Percentiles rank a stretch among this genome's conserved stretches.
phyloP scores from a whole-genome alignment of 305 asterid species.

The Andrographis paniculata region DNA sequence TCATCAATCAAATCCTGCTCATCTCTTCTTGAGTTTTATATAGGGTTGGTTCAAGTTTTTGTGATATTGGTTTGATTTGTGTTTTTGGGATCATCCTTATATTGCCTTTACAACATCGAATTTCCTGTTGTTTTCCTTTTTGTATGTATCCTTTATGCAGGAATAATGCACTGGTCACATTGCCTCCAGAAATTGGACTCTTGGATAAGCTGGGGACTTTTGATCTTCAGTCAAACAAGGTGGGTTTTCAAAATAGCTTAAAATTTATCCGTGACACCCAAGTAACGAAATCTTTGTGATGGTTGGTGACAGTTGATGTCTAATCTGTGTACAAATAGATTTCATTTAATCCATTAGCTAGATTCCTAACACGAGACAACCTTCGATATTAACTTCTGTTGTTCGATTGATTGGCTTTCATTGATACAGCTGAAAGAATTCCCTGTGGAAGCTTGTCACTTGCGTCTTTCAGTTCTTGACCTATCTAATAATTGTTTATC shows the following conservation, averaged over 20 bases:
- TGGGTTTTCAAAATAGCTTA: constrained; percentile 19
- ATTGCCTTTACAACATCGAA: not conserved
- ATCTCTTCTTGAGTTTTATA: constrained; percentile 80
- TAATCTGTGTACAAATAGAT: not conserved
- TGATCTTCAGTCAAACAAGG: constrained; percentile 98
- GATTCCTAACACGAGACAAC: not conserved
- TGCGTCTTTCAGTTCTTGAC: constrained; percentile 78
- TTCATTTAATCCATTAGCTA: not conserved
- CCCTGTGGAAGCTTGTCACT: constrained; percentile 85
- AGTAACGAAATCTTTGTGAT: constrained; percentile 4
- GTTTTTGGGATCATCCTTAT: constrained; percentile 1
- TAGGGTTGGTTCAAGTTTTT: constrained; percentile 50
- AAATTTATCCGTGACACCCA: constrained; percentile 10
- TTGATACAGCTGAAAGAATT: constrained; percentile 75
- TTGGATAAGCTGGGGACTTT: constrained; percentile 77
- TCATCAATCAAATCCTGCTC: constrained; percentile 73
- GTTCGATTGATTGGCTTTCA: constrained; percentile 15
- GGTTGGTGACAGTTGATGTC: not conserved
- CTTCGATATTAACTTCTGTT: constrained; percentile 12
- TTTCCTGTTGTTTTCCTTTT: not conserved
- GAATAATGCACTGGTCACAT: constrained; percentile 58
- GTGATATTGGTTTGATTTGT: constrained; percentile 12
- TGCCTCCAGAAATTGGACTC: constrained; percentile 77
- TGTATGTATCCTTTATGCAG: constrained; percentile 24
- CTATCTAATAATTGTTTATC: constrained; percentile 90